Conservation (phyloP, 2,329 filamentous ascomycete genomes). For the Pyrenochaeta sp. region DNA sequence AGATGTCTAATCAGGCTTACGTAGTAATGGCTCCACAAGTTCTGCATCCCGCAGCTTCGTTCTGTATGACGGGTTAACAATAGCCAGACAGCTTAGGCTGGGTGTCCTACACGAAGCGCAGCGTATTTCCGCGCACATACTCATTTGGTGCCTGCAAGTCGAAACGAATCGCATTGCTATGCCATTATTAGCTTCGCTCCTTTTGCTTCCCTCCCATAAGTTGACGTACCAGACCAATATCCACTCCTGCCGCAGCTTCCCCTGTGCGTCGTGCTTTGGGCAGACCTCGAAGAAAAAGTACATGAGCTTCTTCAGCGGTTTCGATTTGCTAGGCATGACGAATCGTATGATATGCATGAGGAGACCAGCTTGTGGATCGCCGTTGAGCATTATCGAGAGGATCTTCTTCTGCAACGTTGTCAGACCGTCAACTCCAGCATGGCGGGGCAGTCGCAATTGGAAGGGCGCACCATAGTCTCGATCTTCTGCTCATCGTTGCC, state of each 20-base stretch:
- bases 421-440: conserved; percentile 61
- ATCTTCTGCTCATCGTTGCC: conserved; percentile 91
- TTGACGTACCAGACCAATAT: conserved; percentile 89
- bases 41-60: conserved; percentile 96
- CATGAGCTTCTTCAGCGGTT: conserved; percentile 94
- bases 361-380: conserved; percentile 91
- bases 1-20: conserved; percentile 22
- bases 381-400: conserved; percentile 96
- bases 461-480: conserved; percentile 67
- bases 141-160: conserved; percentile 98
- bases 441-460: conserved; percentile 34
- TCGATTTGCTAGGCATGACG: conserved; percentile 98
- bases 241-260: conserved; percentile 99
- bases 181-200: conserved; percentile 30
- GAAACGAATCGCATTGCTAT: conserved; percentile 95
- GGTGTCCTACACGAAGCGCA: conserved; percentile 76
- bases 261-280: conserved; percentile 88
- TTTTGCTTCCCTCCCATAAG: not conserved
- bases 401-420: conserved; percentile 72
- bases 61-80: conserved; percentile 32
- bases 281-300: conserved; percentile 99
- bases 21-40: conserved; percentile 93
- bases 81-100: not conserved
- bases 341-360: conserved; percentile 99
- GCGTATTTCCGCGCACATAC: conserved; percentile 97